These are phyloP conservation scores for Antitrichia curtipendula DNA, from an alignment of 225 moss, liverwort and hornwort species.

Conservation along the genomic window DNA sequence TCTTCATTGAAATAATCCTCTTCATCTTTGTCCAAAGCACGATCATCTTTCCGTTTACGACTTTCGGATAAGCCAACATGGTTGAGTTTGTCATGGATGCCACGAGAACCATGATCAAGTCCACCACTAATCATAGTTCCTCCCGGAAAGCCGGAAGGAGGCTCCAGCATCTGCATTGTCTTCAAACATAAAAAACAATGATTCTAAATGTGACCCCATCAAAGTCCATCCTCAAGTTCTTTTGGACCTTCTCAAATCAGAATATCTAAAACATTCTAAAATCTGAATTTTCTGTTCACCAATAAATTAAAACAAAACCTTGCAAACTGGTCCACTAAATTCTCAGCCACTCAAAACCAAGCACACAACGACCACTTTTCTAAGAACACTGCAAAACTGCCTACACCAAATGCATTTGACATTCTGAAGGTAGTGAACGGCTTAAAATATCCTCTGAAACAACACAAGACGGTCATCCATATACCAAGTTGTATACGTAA, in stretches of 20 bases:
- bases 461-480: background rate
- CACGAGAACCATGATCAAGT: conserved; percentile 59
- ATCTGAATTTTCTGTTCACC: background rate
- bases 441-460: background rate
- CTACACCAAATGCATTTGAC: background rate
- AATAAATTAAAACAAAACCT: background rate
- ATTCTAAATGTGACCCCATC: background rate
- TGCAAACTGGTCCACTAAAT: background rate
- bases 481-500: background rate
- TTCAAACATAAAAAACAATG: background rate
- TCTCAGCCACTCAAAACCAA: background rate
- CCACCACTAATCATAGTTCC: conserved; percentile 39
- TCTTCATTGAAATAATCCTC: conserved; percentile 94
- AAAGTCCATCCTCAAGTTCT: background rate
- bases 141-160: conserved; percentile 19
- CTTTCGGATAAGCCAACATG: conserved; percentile 40
- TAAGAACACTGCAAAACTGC: background rate
- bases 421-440: background rate
- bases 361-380: background rate
- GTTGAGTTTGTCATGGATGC: conserved; percentile 36
- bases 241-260: background rate
- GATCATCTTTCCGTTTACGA: conserved; percentile 79
- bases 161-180: conserved; percentile 50
- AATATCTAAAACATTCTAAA: background rate
- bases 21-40: conserved; percentile 86